Percentiles rank a stretch among this genome's conserved stretches.
phyloP scores from a whole-genome alignment of 192 early-diverging fungal genomes.

The Glomus cerebriforme region DNA sequence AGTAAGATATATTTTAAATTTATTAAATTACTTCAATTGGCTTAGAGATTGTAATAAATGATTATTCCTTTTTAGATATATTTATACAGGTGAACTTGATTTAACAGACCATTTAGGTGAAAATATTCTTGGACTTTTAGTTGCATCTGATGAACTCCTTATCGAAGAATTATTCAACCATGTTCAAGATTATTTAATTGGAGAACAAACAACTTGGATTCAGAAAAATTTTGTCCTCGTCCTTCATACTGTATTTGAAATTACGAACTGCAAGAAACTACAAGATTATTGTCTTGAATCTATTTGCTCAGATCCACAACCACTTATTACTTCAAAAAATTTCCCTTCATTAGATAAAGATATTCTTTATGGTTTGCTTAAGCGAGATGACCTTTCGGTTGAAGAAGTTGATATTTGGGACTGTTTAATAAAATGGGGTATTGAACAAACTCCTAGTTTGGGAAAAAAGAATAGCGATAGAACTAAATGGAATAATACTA shows the following conservation, averaged over 20 bases:
- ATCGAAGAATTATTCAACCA: constrained; percentile 5
- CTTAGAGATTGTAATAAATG: no score
- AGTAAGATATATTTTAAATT: no score
- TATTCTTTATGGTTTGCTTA: no score
- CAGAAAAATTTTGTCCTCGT: background rate
- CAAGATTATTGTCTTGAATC: constrained; percentile 10
- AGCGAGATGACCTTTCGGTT: background rate
- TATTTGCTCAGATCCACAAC: background rate
- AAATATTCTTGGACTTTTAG: constrained; percentile 3
- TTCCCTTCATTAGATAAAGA: background rate
- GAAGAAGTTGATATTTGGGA: constrained; percentile 25
- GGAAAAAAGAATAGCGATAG: no score
- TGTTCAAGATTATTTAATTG: constrained; percentile 14
- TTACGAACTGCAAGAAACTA: background rate
- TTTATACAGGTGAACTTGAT: constrained; percentile 2
- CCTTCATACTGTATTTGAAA: background rate
- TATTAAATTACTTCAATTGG: no score
- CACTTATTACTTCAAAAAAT: background rate
- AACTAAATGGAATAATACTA: no score
- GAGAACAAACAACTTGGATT: constrained; percentile 5
- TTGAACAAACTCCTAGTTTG: no score
- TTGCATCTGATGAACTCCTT: constrained; percentile 14
- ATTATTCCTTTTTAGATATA: background rate
- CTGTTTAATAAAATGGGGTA: no score
- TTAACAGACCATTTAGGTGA: background rate